Percentiles rank a stretch among this genome's conserved stretches.
phyloP scores from a whole-genome alignment of 352 stramenopile species.

The Aphanomyces astaci region DNA sequence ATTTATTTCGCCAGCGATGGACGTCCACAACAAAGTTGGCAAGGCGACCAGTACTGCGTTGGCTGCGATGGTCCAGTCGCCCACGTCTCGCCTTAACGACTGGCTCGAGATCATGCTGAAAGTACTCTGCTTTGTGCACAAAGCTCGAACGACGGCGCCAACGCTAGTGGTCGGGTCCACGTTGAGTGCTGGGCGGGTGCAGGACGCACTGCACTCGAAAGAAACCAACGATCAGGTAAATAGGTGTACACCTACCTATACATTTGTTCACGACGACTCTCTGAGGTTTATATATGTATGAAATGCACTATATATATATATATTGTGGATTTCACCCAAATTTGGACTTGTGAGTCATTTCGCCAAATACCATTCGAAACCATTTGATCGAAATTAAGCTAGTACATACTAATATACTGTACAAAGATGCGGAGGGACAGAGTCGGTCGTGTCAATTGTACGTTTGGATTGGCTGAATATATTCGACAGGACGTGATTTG shows the following conservation, averaged over 20 bases:
- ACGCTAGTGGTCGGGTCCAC: conserved; percentile 30
- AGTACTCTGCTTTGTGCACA: conserved; percentile 67
- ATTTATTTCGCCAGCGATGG: conserved; percentile 69
- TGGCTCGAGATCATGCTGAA: conserved; percentile 45
- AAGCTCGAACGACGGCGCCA: conserved; percentile 40
- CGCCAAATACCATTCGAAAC: neutral
- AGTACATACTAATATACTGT: no score
- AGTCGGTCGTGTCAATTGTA: no score
- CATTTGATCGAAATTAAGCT: no score
- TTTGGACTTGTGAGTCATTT: no score
- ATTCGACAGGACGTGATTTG: no score
- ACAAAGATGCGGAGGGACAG: no score
- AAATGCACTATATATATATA: no score
- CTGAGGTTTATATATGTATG: no score
- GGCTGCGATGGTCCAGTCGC: conserved; percentile 38
- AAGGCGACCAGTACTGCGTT: conserved; percentile 28
- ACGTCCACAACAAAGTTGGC: conserved; percentile 34
- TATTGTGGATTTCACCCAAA: no score
- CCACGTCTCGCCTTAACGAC: conserved; percentile 36
- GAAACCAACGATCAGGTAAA: neutral
- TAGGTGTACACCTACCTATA: neutral
- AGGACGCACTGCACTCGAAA: neutral
- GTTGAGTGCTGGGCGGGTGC: conserved; percentile 14
- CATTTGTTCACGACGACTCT: no score
- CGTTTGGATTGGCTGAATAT: no score